A percentile compares a stretch with the other conserved stretches of the same genome.
phyloP scores from a whole-genome alignment of 768 basidiomycete species.

The Kwoniella sp. region DNA sequence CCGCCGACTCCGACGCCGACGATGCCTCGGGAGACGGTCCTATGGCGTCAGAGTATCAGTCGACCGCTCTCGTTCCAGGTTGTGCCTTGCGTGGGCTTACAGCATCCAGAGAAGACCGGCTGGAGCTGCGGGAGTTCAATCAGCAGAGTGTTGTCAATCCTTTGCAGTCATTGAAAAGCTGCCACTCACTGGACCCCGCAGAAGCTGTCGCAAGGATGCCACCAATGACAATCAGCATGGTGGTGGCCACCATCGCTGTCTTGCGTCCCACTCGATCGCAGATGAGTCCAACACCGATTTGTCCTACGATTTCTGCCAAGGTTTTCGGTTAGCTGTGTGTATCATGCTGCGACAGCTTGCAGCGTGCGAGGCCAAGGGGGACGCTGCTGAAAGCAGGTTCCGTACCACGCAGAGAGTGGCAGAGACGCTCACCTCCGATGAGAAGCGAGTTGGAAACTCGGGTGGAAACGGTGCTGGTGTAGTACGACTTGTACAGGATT shows the following conservation, averaged over 20 bases:
- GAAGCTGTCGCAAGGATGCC: constrained; percentile 66
- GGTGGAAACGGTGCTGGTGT: constrained; percentile 62
- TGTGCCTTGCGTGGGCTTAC: constrained; percentile 5
- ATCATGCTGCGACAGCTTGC: no score
- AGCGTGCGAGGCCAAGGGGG: neutral
- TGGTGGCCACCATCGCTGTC: constrained; percentile 67
- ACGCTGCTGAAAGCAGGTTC: no score
- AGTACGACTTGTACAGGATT: constrained; percentile 60
- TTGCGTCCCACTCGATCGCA: constrained; percentile 73
- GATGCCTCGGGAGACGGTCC: constrained; percentile 62
- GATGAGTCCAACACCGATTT: constrained; percentile 59
- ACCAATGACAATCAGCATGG: constrained; percentile 65
- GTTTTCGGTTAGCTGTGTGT: no score
- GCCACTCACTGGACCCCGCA: constrained; percentile 58
- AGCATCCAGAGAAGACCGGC: constrained; percentile 69
- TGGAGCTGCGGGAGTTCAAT: constrained; percentile 25
- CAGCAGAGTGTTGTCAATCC: neutral
- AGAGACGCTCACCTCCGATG: constrained; percentile 58
- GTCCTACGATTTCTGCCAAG: constrained; percentile 39
- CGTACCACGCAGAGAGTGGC: no score
- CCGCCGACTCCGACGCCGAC: constrained; percentile 64
- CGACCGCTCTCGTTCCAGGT: no score
- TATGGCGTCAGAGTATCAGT: neutral
- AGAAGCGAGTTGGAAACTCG: constrained; percentile 67
- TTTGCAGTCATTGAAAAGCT: neutral